Evolutionary conservation across 2,329 filamentous ascomycete genomes (phyloP).

Genomic region (Moelleriella libera): DNA sequence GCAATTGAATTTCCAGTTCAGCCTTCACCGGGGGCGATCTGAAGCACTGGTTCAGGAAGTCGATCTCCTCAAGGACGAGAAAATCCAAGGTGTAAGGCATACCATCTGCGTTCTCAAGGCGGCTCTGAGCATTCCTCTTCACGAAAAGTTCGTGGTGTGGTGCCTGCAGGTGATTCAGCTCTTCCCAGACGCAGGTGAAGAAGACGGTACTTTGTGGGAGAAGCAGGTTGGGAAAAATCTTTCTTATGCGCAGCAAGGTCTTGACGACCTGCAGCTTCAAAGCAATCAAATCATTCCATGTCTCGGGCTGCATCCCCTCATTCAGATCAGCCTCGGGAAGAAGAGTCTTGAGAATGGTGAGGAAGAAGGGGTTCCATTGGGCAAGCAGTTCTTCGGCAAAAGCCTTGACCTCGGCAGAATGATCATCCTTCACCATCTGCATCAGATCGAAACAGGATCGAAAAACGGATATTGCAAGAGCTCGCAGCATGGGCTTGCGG

Average conservation of each 20-base stretch:
- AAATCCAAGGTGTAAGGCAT: conserved; percentile 94
- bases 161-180: conserved; percentile 59
- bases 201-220: conserved; percentile 69
- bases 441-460: conserved; percentile 85
- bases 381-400: conserved; percentile 80
- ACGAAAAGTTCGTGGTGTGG: conserved; percentile 78
- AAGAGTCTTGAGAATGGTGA: conserved; percentile 58
- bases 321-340: conserved; percentile 49
- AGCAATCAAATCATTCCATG: conserved; percentile 69
- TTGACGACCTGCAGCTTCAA: conserved; percentile 92
- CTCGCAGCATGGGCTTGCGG: conserved; percentile 63
- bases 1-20: conserved; percentile 73
- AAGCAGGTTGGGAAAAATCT: conserved; percentile 68
- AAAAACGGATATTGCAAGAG: conserved; percentile 81
- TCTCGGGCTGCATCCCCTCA: conserved; percentile 39
- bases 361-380: conserved; percentile 84
- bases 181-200: conserved; percentile 82
- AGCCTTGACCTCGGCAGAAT: conserved; percentile 69
- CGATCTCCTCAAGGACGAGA: conserved; percentile 82
- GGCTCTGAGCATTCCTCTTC: conserved; percentile 69
- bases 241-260: conserved; percentile 78
- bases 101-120: conserved; percentile 77
- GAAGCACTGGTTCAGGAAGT: conserved; percentile 85
- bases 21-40: conserved; percentile 77
- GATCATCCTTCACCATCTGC: conserved; percentile 92